Base-by-base conservation (phyloP, 495 filamentous ascomycete species). In the Hyaloscypha variabilis region DNA sequence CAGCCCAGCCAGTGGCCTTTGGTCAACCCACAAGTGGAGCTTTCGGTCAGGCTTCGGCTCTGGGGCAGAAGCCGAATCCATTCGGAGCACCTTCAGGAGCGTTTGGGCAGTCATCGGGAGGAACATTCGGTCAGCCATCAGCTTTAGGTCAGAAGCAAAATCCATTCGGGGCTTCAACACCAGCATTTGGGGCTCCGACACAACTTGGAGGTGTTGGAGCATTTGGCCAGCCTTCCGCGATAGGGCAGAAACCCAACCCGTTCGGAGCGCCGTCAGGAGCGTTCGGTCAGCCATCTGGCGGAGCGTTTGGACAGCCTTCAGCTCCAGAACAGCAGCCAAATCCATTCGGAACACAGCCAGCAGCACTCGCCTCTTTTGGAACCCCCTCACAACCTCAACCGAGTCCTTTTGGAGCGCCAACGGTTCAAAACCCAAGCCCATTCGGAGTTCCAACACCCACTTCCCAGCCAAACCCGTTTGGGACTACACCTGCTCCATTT, bases 161-260 rank as follows among this genome's bases (percentile, higher is more conserved):
- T 58, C 62, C 69, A n/a, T 68, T 71, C 34, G 69, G 61, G 8
- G 31, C 52, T 26, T 25, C 55, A 30, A 4, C 58, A 28, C 28
- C 36, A 58, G 60, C 49, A 26, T 30, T 30, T 14, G 66, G 66
- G 11, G 55, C 60, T 25, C 51, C 58, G 14, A 50, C 66, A 24
- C 8, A 19, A 17, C 17, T 31, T 39, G 39, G 39, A 19, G 39
- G 39, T 11, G 39, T 54, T 11, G 60, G 69, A 56, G 62, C 66
- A 49, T 72, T 72, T 61, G 69, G 69, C 19, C 63, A 67, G 36
- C 63, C 69, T 26, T 65, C 69, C 17, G 29, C 67, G 19, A 25
- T 69, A 6, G 67, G 67, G 11, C 42, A 36, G 19, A 56, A 62
- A 30, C 56, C 51, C 36, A 70, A 21, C 29, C 42, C 63, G 29